Evolutionary conservation across 2,329 filamentous ascomycete species (phyloP), one percentile per base, ranked within the genome.

Genomic region (Diaporthe humulicola): DNA sequence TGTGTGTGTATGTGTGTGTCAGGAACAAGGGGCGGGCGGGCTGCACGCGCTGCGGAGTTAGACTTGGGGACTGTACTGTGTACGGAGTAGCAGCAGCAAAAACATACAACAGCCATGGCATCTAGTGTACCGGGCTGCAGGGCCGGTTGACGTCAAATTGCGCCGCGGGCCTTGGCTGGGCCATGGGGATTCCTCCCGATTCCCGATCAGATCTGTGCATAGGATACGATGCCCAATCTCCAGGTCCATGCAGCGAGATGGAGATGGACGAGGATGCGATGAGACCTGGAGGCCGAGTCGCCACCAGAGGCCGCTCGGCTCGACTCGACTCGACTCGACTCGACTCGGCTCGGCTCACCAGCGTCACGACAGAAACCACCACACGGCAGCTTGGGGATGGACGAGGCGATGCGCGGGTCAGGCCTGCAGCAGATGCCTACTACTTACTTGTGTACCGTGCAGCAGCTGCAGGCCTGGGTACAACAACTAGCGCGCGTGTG

Each of bases 1-100:
- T 45, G 40, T n/a, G 60, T 50, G 60, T 66, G 60, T 66, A n/a
- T 45, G 40, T n/a, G 60, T 50, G 60, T 66, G 60, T 66, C 60
- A 66, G 60, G 60, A 48, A 66, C 40, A 33, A 48, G 42, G 60
- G 60, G 42, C 19, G 60, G 60, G 25, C 40, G 25, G 40, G 8
- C 17, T 30, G 30, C 3, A 12, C 22, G 22, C n/a, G 15, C 8
- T 38, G 56, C 22, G 25, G 56, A 10, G 19, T 12, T 60, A n/a
- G n/a, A 28, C 22, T 14, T 33, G 9, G 48, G 30, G 25, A 15
- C 30, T 9, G 30, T 36, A n/a, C n/a, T n/a, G n/a, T n/a, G n/a
- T n/a, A n/a, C n/a, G n/a, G n/a, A n/a, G n/a, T n/a, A n/a, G n/a
- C n/a, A 36, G 54, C 54, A 57, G 30, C 10, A 33, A 22, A 22